These are phyloP conservation scores for Ceratocystis lukuohia DNA, from an alignment of 2,329 filamentous ascomycete species.

Conservation along the genomic window DNA sequence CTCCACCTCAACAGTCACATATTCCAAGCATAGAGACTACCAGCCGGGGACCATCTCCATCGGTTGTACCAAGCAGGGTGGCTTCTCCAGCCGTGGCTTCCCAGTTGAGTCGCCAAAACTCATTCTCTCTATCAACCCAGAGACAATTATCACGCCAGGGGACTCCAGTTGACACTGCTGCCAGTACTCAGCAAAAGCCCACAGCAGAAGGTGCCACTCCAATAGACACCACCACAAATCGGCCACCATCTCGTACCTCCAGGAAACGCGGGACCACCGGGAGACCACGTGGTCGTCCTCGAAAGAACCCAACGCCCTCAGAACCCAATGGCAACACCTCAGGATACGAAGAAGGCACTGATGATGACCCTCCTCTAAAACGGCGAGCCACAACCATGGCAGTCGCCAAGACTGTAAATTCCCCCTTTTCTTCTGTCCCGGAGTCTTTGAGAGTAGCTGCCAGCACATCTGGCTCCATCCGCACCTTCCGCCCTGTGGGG, in stretches of 20 bases:
- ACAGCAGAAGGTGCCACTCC: conserved; percentile 18
- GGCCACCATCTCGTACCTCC: conserved; percentile 48
- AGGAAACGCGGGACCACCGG: conserved; percentile 38
- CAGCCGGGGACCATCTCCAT: conserved; percentile 5
- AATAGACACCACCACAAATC: conserved; percentile 30
- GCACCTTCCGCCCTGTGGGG: conserved; percentile 64
- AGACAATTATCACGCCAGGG: conserved; percentile 9
- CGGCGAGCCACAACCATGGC: conserved; percentile 72
- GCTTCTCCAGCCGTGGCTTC: conserved; percentile 5
- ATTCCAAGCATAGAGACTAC: conserved; percentile 9
- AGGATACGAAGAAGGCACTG: conserved; percentile 54
- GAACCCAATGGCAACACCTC: conserved; percentile 52
- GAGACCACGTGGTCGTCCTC: conserved; percentile 42
- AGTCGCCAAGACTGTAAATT: conserved; percentile 57
- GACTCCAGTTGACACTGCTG: conserved; percentile 10
- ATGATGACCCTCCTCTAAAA: conserved; percentile 38
- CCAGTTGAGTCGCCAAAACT: background rate
- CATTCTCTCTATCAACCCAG: background rate
- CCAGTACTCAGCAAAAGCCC: conserved; percentile 4
- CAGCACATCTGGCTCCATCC: conserved; percentile 76
- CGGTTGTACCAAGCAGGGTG: conserved; percentile 1
- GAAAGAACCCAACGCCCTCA: conserved; percentile 34
- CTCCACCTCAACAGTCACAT: conserved; percentile 1
- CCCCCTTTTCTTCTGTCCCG: conserved; percentile 56
- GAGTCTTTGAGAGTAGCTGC: conserved; percentile 82